These are phyloP conservation scores for Coemansia erecta DNA, from an alignment of 192 early-diverging fungal species.

Conservation along the genomic window DNA sequence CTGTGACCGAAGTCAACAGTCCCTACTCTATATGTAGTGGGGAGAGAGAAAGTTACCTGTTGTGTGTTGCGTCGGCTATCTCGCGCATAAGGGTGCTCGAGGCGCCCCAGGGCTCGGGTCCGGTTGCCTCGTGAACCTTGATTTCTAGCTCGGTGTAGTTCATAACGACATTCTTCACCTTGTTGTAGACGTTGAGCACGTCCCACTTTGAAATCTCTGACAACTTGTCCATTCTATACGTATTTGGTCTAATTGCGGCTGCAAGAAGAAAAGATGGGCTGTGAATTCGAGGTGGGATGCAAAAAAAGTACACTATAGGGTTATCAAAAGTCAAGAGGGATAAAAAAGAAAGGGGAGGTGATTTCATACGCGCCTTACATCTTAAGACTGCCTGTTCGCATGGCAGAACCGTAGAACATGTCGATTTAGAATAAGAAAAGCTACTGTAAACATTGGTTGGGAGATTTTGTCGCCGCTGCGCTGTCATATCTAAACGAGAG, in stretches of 20 bases:
- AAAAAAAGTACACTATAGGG: not conserved
- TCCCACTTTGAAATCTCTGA: slow-evolving; percentile 59
- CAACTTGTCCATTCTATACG: slow-evolving; percentile 42
- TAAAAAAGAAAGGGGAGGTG: not conserved
- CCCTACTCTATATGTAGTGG: not conserved
- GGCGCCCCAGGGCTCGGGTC: slow-evolving; percentile 94
- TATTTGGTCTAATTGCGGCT: not conserved
- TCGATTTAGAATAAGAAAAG: not conserved
- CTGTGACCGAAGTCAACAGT: too few relatives aligned
- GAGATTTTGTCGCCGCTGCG: not conserved
- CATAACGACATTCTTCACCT: slow-evolving; percentile 84
- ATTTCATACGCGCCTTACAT: not conserved
- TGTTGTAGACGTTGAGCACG: slow-evolving; percentile 60
- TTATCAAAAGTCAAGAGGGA: not conserved
- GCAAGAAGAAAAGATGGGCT: too few relatives aligned
- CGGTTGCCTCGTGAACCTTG: slow-evolving; percentile 90
- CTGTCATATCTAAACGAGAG: slow-evolving; percentile 17
- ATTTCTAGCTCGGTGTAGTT: slow-evolving; percentile 93
- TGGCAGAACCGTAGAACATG: too few relatives aligned
- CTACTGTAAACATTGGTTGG: not conserved
- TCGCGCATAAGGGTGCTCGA: slow-evolving; percentile 90
- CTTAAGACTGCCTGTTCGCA: too few relatives aligned
- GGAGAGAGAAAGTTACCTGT: slow-evolving; percentile 58
- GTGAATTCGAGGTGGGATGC: not conserved
- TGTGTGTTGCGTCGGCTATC: slow-evolving; percentile 84